These are phyloP conservation scores for Phytophthora sp. DNA, from an alignment of 352 stramenopile genomes.

Conservation along the genomic window DNA sequence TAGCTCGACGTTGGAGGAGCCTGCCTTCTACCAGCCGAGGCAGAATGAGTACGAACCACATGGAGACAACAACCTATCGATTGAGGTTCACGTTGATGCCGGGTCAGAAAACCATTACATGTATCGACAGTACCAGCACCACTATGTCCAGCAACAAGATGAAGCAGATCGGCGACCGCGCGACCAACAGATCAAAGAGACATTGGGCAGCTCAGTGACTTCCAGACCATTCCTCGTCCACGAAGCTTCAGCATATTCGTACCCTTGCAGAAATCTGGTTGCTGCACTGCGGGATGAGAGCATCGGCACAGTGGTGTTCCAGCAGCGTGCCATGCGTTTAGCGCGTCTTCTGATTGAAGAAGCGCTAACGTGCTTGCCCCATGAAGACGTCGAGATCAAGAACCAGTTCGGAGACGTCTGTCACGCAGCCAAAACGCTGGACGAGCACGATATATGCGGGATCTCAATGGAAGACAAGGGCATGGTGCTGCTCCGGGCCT, in stretches of 20 bases:
- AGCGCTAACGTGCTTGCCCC: slow-evolving; percentile 34
- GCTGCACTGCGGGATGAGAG: slow-evolving; percentile 32
- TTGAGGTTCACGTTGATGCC: background rate
- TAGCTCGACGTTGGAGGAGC: too few species aligned
- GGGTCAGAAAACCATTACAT: background rate
- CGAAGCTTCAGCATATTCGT: slow-evolving; percentile 39
- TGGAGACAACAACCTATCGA: background rate
- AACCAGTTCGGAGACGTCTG: slow-evolving; percentile 34
- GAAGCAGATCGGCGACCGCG: background rate
- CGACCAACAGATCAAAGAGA: background rate
- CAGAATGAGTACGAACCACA: background rate
- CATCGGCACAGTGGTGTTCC: slow-evolving; percentile 30
- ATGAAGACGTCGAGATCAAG: slow-evolving; percentile 30
- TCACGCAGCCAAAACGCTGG: slow-evolving; percentile 17
- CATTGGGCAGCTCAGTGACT: background rate
- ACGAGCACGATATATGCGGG: slow-evolving; percentile 32
- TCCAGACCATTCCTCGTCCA: slow-evolving; percentile 37
- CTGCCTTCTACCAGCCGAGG: background rate
- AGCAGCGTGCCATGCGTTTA: slow-evolving; percentile 33
- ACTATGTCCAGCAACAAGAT: slow-evolving; percentile 5
- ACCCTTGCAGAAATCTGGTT: slow-evolving; percentile 40
- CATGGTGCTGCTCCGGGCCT: slow-evolving; percentile 28
- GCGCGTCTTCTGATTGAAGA: slow-evolving; percentile 49
- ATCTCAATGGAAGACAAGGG: slow-evolving; percentile 37
- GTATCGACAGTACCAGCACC: background rate